Conservation (phyloP, 129 eudicot genomes). For the Rutidosis leptorrhynchoides region DNA sequence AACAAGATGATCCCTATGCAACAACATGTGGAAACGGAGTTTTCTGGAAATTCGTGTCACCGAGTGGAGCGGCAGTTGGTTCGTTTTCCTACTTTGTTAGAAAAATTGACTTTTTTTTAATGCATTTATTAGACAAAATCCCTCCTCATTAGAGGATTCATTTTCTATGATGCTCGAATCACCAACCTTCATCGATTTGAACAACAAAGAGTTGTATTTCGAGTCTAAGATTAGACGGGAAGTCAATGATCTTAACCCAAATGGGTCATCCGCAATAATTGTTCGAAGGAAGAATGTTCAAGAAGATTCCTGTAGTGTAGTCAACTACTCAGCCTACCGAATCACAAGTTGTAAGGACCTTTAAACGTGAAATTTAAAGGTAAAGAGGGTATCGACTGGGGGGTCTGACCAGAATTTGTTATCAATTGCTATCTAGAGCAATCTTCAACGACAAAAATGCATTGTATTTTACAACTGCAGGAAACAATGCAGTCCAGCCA, state of each 20-base stretch:
- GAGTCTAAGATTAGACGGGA: constrained; percentile 92
- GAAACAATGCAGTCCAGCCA: too few relatives aligned
- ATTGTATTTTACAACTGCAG: constrained; percentile 76
- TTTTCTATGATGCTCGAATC: constrained; percentile 95
- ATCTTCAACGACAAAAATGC: constrained; percentile 97
- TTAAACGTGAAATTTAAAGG: constrained; percentile 98
- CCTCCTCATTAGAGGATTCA: constrained; percentile 83
- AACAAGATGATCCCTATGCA: constrained; percentile 65
- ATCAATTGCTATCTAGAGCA: constrained; percentile 89
- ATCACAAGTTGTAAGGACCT: constrained; percentile 78
- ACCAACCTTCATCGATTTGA: constrained; percentile 87
- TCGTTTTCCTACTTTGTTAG: constrained; percentile 80
- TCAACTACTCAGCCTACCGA: constrained; percentile 85
- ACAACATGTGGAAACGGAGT: constrained; percentile 85
- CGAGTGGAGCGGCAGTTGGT: constrained; percentile 45
- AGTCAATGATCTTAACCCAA: constrained; percentile 86
- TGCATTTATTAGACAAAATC: constrained; percentile 95
- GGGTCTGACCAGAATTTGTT: constrained; percentile 98
- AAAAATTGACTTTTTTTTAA: constrained; percentile 84
- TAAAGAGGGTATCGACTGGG: constrained; percentile 99
- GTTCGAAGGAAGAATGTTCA: constrained; percentile 95
- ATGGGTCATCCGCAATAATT: constrained; percentile 81
- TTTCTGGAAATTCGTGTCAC: constrained; percentile 45
- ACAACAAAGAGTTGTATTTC: constrained; percentile 89
- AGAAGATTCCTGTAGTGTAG: constrained; percentile 95